Base-by-base conservation (phyloP, 306 rosid species). In the Cicer judaicum region DNA sequence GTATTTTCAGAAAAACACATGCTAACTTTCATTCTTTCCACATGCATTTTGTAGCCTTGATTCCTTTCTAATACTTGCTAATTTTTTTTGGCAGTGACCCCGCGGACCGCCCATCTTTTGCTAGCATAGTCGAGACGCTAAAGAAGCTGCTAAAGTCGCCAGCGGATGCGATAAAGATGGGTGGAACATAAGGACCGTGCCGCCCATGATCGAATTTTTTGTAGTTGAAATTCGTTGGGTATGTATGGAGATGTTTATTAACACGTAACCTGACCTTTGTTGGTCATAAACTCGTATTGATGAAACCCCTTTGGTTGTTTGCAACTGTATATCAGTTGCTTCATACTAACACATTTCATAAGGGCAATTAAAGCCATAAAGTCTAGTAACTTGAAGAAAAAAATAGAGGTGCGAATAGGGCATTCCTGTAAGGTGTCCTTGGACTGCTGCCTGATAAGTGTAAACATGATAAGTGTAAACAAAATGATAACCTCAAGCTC, bases 91-190 rank as follows among this genome's bases (percentile, higher is more conserved):
- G 75, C 86, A 93, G 98, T 43, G 87, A 89, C 78, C 96, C 98
- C 6, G 84, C 19, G 54, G 86, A 88, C 47, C 97, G 97, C 48
- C 98, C 98, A 13, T 76, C 93, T 19, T 89, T 93, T 16, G 46
- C 46, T 4, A 88, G 88, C 53, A 91, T 93, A 80, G 97, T 93
- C 0, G 93, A 89, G 7, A 80, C 98, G 0, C 77, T 93, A 68
- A 93, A 93, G 89, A 93, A 91, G 88, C 82, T 93, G 83, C 90
- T 93, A 2, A 91, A 82, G 84, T 83, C 96, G 49, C 98, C 97
- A 1, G 84, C 70, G 38, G 90, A 87, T 73, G 54, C 87, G 43
- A 85, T 87, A 66, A 84, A 72, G 63, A 84, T 85, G 92, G 85
- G 86, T 8, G 87, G 84, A 63, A 55, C 43, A 7, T 47, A 15